phyloP scores from a whole-genome alignment of 805 yeast species.

The Yamadazyma nakazawae region DNA sequence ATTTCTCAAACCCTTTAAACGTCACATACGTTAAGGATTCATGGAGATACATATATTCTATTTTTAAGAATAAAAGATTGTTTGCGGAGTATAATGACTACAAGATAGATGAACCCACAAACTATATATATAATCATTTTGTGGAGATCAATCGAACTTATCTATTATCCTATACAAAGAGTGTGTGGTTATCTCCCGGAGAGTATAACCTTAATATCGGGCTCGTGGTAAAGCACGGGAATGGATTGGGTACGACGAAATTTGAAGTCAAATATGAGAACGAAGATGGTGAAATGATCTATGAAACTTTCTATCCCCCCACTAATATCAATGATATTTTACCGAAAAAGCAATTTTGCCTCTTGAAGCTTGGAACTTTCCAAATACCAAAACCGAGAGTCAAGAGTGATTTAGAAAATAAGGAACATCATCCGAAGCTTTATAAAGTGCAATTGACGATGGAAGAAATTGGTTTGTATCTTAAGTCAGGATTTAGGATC shows the following conservation, averaged over 20 bases:
- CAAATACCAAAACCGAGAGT: slow-evolving; percentile 21
- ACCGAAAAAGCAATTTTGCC: slow-evolving; percentile 49
- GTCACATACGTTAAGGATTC: slow-evolving; percentile 44
- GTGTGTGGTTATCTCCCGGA: slow-evolving; percentile 47
- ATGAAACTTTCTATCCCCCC: slow-evolving; percentile 51
- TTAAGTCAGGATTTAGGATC: slow-evolving; percentile 51
- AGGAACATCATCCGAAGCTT: slow-evolving; percentile 10
- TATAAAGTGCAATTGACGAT: slow-evolving; percentile 40
- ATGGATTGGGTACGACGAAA: slow-evolving; percentile 57
- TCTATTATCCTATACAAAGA: slow-evolving; percentile 44
- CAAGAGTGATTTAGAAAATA: slow-evolving; percentile 3
- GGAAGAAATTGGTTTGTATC: slow-evolving; percentile 55
- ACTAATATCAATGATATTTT: slow-evolving; percentile 53
- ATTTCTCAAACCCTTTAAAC: slow-evolving; percentile 20
- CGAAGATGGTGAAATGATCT: slow-evolving; percentile 22
- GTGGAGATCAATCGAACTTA: slow-evolving; percentile 51
- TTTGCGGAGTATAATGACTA: slow-evolving; percentile 48
- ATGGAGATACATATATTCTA: slow-evolving; percentile 52
- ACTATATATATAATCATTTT: slow-evolving; percentile 41
- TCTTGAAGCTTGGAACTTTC: slow-evolving; percentile 52
- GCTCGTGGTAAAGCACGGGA: slow-evolving; percentile 48
- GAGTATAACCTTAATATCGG: slow-evolving; percentile 51
- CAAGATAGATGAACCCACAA: slow-evolving; percentile 46
- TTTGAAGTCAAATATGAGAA: slow-evolving; percentile 42
- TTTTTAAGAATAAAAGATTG: slow-evolving; percentile 49